phyloP scores from a whole-genome alignment of 805 yeast genomes.

The Barnettozyma sucrosica region DNA sequence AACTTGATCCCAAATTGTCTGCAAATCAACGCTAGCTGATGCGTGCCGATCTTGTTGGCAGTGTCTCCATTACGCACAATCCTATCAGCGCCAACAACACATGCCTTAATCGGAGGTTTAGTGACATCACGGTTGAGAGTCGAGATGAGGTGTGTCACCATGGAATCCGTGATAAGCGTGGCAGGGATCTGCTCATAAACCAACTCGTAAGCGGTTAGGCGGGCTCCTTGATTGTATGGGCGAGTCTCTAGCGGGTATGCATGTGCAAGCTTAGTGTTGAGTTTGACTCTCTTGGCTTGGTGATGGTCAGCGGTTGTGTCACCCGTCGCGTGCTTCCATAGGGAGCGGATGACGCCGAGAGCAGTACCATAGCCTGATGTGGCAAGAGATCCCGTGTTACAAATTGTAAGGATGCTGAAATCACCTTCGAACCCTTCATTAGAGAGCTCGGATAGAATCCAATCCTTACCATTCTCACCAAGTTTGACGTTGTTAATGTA shows the following conservation, averaged over 20 bases:
- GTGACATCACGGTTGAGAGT: constrained; percentile 27
- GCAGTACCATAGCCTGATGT: constrained; percentile 99
- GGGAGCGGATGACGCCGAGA: constrained; percentile 80
- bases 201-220: constrained; percentile 86
- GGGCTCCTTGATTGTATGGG: constrained; percentile 95
- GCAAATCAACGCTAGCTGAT: constrained; percentile 75
- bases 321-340: constrained; percentile 38
- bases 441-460: constrained; percentile 43
- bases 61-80: constrained; percentile 91
- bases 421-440: constrained; percentile 51
- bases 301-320: constrained; percentile 19
- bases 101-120: constrained; percentile 69
- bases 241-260: constrained; percentile 91
- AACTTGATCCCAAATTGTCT: constrained; percentile 64
- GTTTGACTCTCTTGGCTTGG: constrained; percentile 24
- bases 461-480: constrained; percentile 78
- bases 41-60: constrained; percentile 95
- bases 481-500: constrained; percentile 69
- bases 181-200: constrained; percentile 83
- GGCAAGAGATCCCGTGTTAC: constrained; percentile 95
- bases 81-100: constrained; percentile 87
- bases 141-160: constrained; percentile 74
- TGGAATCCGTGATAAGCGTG: constrained; percentile 83
- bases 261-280: constrained; percentile 44
- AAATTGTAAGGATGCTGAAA: constrained; percentile 81